Base-by-base conservation (phyloP, 371 early-diverging fungal genomes). In the Saksenaea vasiformis region DNA sequence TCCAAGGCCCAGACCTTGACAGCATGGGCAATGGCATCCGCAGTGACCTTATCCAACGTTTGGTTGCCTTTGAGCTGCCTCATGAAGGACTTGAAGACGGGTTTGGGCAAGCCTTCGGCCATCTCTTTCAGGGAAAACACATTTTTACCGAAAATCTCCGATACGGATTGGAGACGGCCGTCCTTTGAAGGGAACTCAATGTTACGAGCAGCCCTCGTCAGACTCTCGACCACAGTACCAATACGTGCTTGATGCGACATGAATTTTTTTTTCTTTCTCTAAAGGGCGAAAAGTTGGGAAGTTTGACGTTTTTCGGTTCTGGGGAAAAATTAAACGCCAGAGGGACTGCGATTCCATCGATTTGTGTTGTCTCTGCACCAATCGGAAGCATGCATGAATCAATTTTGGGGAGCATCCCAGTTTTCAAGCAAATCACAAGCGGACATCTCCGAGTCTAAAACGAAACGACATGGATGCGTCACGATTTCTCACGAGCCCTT, bases 1-100 rank as follows among this genome's bases (percentile, higher is more conserved):
- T 96, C 93, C 91, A 94, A 90, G 65, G 98, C 95, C 99, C 99
- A 98, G 55, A 95, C 91, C 56, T 95, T 89, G 65, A 91, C 98
- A 19, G 98, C 97, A 74, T 98, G 98, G 27, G 97, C 97, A 69
- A 98, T 92, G 53, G 98, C 97, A 85, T 98, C 98, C 31, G 96
- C 96, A 9, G 98, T 97, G 28, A 86, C 83, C 67, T 92, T 90
- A 82, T 96, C 97, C 39, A 98, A 81, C 53, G 87, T 85, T 64
- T 89, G 86, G 56, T 93, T 90, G 68, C 98, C 98, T 53, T 88
- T 84, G 59, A 91, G 84, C 74, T 96, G 96, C 82, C 93, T 90
- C 54, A 93, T 74, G 83, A 97, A 98, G 57, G 84, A 87, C 64
- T 88, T 87, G 78, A 87, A 97, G 35, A 96, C 91, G 37, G 97